Evolutionary conservation across 257 asterid genomes (phyloP).

Genomic region (Lavandula angustifolia): DNA sequence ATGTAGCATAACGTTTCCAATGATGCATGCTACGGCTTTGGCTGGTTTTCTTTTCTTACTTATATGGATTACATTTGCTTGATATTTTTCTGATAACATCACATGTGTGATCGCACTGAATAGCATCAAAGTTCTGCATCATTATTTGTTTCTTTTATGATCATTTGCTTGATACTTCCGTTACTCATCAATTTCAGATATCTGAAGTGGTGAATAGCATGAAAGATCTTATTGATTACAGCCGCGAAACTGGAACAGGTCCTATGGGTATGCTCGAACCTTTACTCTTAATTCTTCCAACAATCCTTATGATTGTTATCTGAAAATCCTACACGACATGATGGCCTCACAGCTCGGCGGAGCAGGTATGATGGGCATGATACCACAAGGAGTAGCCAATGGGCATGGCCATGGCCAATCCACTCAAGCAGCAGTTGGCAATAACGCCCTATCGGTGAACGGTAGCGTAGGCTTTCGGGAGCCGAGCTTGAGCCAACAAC

Average conservation of each 20-base stretch:
- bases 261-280: conserved; percentile 77
- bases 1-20: neutral
- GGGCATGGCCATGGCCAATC: conserved; percentile 56
- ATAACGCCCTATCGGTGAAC: conserved; percentile 60
- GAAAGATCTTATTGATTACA: conserved; percentile 89
- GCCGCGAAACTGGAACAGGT: conserved; percentile 74
- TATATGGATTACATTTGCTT: conserved; percentile 7
- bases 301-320: conserved; percentile 19
- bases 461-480: conserved; percentile 64
- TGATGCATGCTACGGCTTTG: neutral
- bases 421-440: conserved; percentile 55
- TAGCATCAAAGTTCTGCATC: neutral
- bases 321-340: conserved; percentile 77
- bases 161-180: neutral
- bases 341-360: conserved; percentile 77
- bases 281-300: conserved; percentile 11
- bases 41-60: neutral
- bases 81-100: neutral
- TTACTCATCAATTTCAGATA: conserved; percentile 60
- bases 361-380: conserved; percentile 51
- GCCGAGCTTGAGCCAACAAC: conserved; percentile 57
- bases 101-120: neutral
- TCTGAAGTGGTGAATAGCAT: conserved; percentile 90
- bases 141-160: neutral
- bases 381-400: conserved; percentile 52